Base-by-base conservation (phyloP, 169 alveolate genomes). In the Cyclospora cayetanensis region DNA sequence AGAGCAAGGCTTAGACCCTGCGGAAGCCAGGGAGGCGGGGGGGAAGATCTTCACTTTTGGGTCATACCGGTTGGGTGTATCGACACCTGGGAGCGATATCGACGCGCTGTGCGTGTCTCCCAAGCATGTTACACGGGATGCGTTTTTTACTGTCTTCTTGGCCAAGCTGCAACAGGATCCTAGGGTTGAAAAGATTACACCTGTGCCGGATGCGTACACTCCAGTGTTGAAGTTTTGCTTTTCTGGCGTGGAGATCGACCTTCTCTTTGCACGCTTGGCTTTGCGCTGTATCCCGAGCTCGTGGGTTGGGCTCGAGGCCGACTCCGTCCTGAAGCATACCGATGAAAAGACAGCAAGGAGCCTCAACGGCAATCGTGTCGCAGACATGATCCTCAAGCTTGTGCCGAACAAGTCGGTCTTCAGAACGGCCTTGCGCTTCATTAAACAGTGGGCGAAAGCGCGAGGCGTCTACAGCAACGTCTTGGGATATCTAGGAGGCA, bases 101-200 rank as follows among this genome's bases (percentile, higher is more conserved):
- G 99, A 99, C 95, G 97, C 98, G 70, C 95, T 98, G n/a, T 98
- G 99, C 84, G 98, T 99, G 68, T 99, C 99, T 68, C 99, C 99
- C 25, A 96, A 98, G 63, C 97, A 97, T 90, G 97, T 98, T 52
- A 95, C 99, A 0, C 96, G 99, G 31, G 99, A 97, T 27, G 95
- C 98, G 35, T 98, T 97, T 95, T 97, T 97, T 91, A 96, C 97
- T 41, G 98, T 96, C 53, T 97, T 98, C 65, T 94, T 95, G 83
- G 97, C 96, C 86, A 96, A 97, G 72, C 95, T 98, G 74, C 98
- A 95, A 91, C 97, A 96, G 74, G 97, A 97, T 77, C 96, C 96
- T n/a, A 96, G 96, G 42, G 98, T 99, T 31, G 82, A 96, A 25
- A 98, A 98, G 89, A 95, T 99, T 15, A 96, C 97, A 39, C 98